Evolutionary conservation across 768 basidiomycete genomes (phyloP).

Genomic region (Leucosporidium yakuticum): DNA sequence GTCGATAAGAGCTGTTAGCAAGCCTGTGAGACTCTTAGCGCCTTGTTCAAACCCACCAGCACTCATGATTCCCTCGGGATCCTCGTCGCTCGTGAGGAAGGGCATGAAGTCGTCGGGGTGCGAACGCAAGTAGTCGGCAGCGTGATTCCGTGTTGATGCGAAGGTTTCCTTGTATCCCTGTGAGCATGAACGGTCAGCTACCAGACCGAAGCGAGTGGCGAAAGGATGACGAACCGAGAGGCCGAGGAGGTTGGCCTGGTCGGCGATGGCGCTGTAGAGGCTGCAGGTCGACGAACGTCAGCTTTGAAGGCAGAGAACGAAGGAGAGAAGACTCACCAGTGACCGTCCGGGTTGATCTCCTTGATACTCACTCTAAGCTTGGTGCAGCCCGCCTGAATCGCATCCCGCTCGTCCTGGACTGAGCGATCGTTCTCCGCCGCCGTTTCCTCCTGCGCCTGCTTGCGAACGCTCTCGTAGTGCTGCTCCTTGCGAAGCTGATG

Average conservation of each 20-base stretch:
- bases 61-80: conserved; percentile 65
- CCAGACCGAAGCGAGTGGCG: background rate
- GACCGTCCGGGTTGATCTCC: conserved; percentile 89
- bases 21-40: no score
- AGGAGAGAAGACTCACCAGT: conserved; percentile 51
- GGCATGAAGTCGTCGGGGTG: conserved; percentile 89
- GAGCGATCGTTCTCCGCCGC: conserved; percentile 61
- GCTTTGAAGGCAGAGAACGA: no score
- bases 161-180: conserved; percentile 52
- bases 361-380: conserved; percentile 31
- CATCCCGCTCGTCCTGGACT: conserved; percentile 58
- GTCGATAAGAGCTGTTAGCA: background rate
- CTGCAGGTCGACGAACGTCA: background rate
- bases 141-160: conserved; percentile 57
- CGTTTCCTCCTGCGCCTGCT: conserved; percentile 61
- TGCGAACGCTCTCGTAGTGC: conserved; percentile 55
- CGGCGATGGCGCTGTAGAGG: conserved; percentile 86
- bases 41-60: conserved; percentile 43
- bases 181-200: background rate
- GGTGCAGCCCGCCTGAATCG: conserved; percentile 63
- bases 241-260: conserved; percentile 74
- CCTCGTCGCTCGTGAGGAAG: conserved; percentile 64
- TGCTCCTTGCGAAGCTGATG: conserved; percentile 47
- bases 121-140: conserved; percentile 70
- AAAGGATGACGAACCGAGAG: conserved; percentile 40